Percentiles rank a stretch among this genome's conserved stretches.
These are phyloP conservation scores for Aspergillus nomiae DNA, from an alignment of 2,329 filamentous ascomycete genomes.

Conservation along the genomic window DNA sequence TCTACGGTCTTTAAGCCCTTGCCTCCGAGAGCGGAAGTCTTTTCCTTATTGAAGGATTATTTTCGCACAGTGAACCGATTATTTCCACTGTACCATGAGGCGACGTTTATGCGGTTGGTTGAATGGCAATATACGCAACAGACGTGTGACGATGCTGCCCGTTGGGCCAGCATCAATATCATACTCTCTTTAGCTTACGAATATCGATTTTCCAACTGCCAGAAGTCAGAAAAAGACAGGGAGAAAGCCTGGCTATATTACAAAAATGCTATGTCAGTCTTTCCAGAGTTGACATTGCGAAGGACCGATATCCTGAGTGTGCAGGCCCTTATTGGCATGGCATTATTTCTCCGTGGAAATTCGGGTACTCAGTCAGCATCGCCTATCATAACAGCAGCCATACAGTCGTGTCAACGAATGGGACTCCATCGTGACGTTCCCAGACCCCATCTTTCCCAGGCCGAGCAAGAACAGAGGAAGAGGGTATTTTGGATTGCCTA, in stretches of 20 bases:
- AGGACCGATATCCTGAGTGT: conserved; percentile 92
- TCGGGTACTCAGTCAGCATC: conserved; percentile 91
- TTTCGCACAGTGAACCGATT: conserved; percentile 98
- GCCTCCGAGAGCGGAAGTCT: conserved; percentile 79
- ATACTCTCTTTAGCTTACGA: conserved; percentile 86
- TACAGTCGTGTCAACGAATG: conserved; percentile 85
- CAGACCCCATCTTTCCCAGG: conserved; percentile 82
- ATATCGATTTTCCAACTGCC: conserved; percentile 85
- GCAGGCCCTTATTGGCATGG: conserved; percentile 88
- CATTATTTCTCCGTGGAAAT: conserved; percentile 88
- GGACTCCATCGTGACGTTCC: conserved; percentile 87
- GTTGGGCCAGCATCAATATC: conserved; percentile 95
- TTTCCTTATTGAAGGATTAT: conserved; percentile 83
- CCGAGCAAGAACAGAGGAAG: conserved; percentile 85
- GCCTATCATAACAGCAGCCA: conserved; percentile 83
- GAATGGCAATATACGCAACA: conserved; percentile 90
- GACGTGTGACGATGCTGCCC: conserved; percentile 88
- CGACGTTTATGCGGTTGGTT: conserved; percentile 93
- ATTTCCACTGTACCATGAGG: conserved; percentile 92
- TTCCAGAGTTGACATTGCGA: conserved; percentile 85
- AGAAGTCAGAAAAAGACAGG: conserved; percentile 83
- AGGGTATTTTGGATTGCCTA: conserved; percentile 75
- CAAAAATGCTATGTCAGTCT: conserved; percentile 92
- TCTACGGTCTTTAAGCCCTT: conserved; percentile 77
- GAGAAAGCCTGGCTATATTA: conserved; percentile 89